Percentiles rank a stretch among this genome's conserved stretches.
Evolutionary conservation across 164 flowering plant species (phyloP).

Genomic region (Vitis labrusca): DNA sequence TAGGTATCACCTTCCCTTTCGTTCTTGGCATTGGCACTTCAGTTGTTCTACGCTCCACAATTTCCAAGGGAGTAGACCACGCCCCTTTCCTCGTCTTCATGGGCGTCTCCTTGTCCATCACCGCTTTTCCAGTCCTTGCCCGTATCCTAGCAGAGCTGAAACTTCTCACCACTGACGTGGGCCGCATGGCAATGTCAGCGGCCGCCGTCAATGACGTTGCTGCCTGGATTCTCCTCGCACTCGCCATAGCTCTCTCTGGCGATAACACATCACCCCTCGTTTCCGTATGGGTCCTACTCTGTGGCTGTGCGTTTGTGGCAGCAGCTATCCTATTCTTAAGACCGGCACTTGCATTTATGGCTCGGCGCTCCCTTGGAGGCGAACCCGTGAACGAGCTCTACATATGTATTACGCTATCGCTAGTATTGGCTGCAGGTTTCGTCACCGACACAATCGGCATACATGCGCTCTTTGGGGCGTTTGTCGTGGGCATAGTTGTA

Average conservation of each 20-base stretch:
- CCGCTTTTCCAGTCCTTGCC: conserved; percentile 42
- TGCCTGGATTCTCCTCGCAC: conserved; percentile 38
- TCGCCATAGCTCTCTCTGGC: conserved; percentile 32
- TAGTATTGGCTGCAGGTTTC: conserved; percentile 21
- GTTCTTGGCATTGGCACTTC: conserved; percentile 18
- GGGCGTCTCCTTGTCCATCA: conserved; percentile 39
- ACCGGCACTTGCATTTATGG: conserved; percentile 19
- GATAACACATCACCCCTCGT: conserved; percentile 14
- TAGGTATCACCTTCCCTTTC: conserved; percentile 24
- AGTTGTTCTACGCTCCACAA: conserved; percentile 16
- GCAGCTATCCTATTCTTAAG: conserved; percentile 4
- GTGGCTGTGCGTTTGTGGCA: conserved; percentile 13
- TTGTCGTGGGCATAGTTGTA: conserved; percentile 25
- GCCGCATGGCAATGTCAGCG: conserved; percentile 37
- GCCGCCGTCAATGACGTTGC: conserved; percentile 36
- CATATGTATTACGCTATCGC: conserved; percentile 21
- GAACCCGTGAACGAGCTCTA: conserved; percentile 28
- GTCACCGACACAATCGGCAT: conserved; percentile 33
- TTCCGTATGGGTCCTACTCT: conserved; percentile 30
- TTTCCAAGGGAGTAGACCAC: conserved; percentile 4
- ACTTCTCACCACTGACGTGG: conserved; percentile 32
- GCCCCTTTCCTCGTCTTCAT: conserved; percentile 29
- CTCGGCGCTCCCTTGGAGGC: conserved; percentile 22
- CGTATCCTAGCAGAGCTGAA: conserved; percentile 39
- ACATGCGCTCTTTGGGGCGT: conserved; percentile 36